Conservation (phyloP, 2,329 filamentous ascomycete species). For the Plectosphaerella cucumerina region DNA sequence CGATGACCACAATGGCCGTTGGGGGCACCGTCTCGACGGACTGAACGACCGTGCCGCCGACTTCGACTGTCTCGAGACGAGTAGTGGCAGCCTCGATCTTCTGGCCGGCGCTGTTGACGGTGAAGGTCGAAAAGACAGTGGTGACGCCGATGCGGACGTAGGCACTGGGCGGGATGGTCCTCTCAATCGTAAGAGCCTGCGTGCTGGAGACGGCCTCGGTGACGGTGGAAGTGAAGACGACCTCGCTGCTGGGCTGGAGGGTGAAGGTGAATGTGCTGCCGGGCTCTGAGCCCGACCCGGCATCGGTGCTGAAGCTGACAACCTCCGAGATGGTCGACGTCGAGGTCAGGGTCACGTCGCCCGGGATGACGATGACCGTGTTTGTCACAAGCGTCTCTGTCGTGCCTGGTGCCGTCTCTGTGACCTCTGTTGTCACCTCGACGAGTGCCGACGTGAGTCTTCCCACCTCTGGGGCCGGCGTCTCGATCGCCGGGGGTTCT, state of each 20-base stretch:
- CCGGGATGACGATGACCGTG: background rate
- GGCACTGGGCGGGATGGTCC: no score
- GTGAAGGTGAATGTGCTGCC: no score
- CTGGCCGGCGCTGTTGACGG: background rate
- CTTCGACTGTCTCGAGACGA: constrained; percentile 15
- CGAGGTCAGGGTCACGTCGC: background rate
- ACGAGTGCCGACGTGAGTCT: background rate
- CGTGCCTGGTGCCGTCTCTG: background rate
- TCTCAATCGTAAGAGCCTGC: no score
- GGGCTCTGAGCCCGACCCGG: no score
- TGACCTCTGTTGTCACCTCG: background rate
- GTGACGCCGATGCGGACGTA: constrained; percentile 11
- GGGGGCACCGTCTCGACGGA: constrained; percentile 10
- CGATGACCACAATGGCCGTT: constrained; percentile 18
- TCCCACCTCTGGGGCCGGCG: background rate
- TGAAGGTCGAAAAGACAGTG: constrained; percentile 7
- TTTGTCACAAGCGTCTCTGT: background rate
- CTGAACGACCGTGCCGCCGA: constrained; percentile 13
- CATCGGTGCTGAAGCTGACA: no score
- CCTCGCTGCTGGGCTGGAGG: no score
- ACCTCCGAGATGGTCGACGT: background rate
- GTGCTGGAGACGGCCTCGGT: no score
- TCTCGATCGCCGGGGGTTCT: no score
- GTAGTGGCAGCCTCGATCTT: constrained; percentile 9
- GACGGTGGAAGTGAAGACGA: no score